A percentile compares a stretch with the other conserved stretches of the same genome.
Conservation (phyloP, 441 rosid species). For the Adansonia rubrostipa region DNA sequence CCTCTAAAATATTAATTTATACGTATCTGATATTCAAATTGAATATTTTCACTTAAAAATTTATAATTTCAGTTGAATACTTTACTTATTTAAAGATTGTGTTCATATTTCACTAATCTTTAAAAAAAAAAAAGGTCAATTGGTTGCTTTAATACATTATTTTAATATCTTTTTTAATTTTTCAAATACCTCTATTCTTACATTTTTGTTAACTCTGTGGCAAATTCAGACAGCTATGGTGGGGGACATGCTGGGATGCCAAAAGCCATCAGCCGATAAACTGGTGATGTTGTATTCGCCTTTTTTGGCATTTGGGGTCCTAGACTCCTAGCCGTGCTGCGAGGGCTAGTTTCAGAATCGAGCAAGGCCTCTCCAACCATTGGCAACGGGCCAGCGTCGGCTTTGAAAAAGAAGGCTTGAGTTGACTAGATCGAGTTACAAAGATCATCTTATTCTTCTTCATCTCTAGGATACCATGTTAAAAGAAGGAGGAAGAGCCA, state of each 20-base stretch:
- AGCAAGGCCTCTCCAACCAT: slow-evolving; percentile 31
- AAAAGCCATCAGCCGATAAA: slow-evolving; percentile 53
- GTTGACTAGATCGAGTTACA: neutral
- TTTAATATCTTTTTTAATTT: neutral
- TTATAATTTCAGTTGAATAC: no score
- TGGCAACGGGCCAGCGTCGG: slow-evolving; percentile 47
- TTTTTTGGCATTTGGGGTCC: slow-evolving; percentile 61
- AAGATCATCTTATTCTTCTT: no score
- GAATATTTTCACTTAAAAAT: no score
- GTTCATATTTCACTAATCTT: no score
- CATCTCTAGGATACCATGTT: no score
- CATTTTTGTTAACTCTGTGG: neutral
- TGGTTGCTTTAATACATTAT: no score
- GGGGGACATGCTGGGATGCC: slow-evolving; percentile 64
- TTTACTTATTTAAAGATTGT: no score
- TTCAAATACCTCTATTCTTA: neutral
- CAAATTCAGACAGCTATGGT: slow-evolving; percentile 48
- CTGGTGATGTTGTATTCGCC: slow-evolving; percentile 50
- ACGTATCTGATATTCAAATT: no score
- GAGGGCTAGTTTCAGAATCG: slow-evolving; percentile 48
- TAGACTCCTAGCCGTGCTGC: slow-evolving; percentile 53
- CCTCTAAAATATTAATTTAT: no score
- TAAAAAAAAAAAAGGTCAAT: no score
- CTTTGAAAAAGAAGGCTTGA: slow-evolving; percentile 62
- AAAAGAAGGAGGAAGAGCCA: neutral